phyloP scores from a whole-genome alignment of 192 early-diverging fungal species.

The Backusella luteola region DNA sequence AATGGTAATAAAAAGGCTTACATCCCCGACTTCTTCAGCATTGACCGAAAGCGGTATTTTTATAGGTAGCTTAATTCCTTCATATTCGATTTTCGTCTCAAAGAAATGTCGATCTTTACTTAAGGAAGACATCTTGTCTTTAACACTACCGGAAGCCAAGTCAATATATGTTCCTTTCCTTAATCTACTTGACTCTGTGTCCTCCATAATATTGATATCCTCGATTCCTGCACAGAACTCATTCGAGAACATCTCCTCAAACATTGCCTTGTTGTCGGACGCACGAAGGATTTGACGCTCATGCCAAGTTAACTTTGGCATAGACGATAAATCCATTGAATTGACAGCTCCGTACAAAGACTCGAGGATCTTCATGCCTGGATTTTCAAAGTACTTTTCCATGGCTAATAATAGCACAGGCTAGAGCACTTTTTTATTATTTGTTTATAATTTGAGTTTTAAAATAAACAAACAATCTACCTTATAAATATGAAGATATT shows the following conservation, averaged over 20 bases:
- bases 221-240: background rate
- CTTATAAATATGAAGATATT: conserved; percentile 90
- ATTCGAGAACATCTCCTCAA: conserved; percentile 74
- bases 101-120: conserved; percentile 88
- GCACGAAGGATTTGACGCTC: conserved; percentile 85
- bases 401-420: conserved; percentile 87
- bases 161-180: conserved; percentile 53
- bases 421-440: conserved; percentile 38
- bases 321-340: conserved; percentile 74
- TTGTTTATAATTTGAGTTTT: background rate
- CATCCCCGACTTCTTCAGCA: conserved; percentile 90
- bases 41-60: conserved; percentile 83
- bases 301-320: conserved; percentile 75
- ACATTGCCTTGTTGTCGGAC: conserved; percentile 79
- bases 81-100: conserved; percentile 84
- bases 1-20: conserved; percentile 36
- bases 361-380: conserved; percentile 70
- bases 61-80: conserved; percentile 83
- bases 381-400: conserved; percentile 86
- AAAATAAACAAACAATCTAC: conserved; percentile 24
- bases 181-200: conserved; percentile 15
- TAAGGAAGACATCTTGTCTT: conserved; percentile 43
- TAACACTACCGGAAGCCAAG: conserved; percentile 39
- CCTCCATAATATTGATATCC: conserved; percentile 16
- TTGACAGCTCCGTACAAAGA: conserved; percentile 82